Evolutionary conservation across 495 filamentous ascomycete genomes (phyloP).

Genomic region (Penicillium angulare): DNA sequence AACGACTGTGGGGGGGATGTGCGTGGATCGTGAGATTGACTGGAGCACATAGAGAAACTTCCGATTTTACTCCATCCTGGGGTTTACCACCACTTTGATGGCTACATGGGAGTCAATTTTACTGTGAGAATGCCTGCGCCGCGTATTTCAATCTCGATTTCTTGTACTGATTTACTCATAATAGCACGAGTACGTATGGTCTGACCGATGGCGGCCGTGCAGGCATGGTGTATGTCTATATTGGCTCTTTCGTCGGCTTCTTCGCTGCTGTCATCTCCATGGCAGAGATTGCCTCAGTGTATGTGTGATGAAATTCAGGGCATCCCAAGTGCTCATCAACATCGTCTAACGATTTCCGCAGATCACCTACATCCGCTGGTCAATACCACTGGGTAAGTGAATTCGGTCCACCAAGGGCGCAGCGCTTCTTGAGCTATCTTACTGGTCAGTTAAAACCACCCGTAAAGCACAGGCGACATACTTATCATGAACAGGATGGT

Average conservation of each 20-base stretch:
- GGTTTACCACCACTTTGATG: constrained; percentile 48
- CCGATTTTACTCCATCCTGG: constrained; percentile 44
- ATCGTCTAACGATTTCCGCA: constrained; percentile 6
- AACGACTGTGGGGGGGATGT: not conserved
- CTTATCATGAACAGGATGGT: constrained; percentile 36
- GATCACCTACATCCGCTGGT: constrained; percentile 43
- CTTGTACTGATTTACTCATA: not conserved
- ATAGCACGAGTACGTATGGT: constrained; percentile 36
- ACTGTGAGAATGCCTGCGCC: constrained; percentile 19
- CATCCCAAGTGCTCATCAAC: not conserved
- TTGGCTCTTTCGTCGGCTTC: constrained; percentile 41
- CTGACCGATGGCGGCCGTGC: constrained; percentile 46
- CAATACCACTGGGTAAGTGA: constrained; percentile 52
- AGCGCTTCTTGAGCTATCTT: constrained; percentile 46
- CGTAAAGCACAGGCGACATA: not conserved
- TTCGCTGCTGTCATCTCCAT: constrained; percentile 42
- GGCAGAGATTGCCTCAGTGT: constrained; percentile 50
- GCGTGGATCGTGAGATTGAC: constrained; percentile 4
- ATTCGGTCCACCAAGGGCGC: constrained; percentile 39
- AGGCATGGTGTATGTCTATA: constrained; percentile 49
- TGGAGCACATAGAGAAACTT: constrained; percentile 37
- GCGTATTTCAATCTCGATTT: too few relatives aligned
- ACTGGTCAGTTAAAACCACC: constrained; percentile 25
- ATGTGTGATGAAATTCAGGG: constrained; percentile 2
- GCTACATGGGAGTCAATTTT: constrained; percentile 49